phyloP scores from a whole-genome alignment of 163 green algal genomes.

The Chlorella variabilis region DNA sequence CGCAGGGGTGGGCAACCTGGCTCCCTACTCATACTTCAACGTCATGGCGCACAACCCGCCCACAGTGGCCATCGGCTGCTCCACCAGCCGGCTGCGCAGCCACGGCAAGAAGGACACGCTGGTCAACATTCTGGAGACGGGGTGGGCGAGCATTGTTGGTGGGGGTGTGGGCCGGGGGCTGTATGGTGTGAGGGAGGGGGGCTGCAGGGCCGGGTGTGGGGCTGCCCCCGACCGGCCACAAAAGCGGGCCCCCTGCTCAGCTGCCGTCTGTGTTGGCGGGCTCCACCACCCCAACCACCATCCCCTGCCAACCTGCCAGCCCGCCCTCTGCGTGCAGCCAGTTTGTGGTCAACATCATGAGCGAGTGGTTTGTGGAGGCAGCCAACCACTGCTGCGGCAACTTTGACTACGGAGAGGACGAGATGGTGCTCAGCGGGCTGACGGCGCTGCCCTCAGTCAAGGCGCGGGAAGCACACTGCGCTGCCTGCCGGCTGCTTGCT shows the following conservation, averaged over 20 bases:
- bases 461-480: slow-evolving; percentile 32
- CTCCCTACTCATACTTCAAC: slow-evolving; percentile 94
- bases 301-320: no score
- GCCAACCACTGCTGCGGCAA: slow-evolving; percentile 92
- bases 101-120: slow-evolving; percentile 83
- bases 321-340: no score
- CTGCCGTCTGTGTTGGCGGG: no score
- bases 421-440: slow-evolving; percentile 82
- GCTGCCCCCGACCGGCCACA: no score
- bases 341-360: slow-evolving; percentile 95
- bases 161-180: not conserved
- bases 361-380: slow-evolving; percentile 94
- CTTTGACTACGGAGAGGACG: slow-evolving; percentile 81
- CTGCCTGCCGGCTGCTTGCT: no score
- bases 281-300: no score
- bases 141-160: slow-evolving; percentile 42
- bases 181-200: no score
- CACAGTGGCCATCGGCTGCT: slow-evolving; percentile 73
- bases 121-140: slow-evolving; percentile 87
- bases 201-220: no score
- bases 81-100: slow-evolving; percentile 18
- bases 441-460: slow-evolving; percentile 74
- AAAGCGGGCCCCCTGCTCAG: no score
- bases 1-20: slow-evolving; percentile 77
- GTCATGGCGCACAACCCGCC: slow-evolving; percentile 84